Conservation (phyloP, 2,329 filamentous ascomycete species). For the Aspergillus vadensis region DNA sequence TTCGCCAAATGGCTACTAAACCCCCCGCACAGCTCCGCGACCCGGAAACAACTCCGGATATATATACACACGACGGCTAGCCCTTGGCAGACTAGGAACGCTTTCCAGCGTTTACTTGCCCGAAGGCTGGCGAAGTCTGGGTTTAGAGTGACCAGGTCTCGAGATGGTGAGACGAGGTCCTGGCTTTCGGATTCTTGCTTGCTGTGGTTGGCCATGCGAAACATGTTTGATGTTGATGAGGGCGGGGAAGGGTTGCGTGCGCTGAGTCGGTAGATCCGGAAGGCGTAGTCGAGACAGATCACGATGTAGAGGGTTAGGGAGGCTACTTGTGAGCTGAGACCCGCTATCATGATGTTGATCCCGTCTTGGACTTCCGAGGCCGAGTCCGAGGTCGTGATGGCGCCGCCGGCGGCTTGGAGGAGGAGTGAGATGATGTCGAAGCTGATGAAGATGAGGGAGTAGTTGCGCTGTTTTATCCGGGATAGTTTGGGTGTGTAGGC, state of each 20-base stretch:
- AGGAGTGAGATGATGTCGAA: constrained; percentile 60
- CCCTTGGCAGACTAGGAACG: neutral
- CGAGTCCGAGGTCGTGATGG: constrained; percentile 41
- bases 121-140: neutral
- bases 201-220: neutral
- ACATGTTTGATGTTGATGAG: neutral
- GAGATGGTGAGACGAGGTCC: neutral
- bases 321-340: constrained; percentile 13
- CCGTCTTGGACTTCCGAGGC: neutral
- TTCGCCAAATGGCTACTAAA: constrained; percentile 51
- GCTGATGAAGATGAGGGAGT: constrained; percentile 52
- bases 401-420: constrained; percentile 59
- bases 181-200: neutral
- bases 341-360: constrained; percentile 25
- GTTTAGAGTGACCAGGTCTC: neutral
- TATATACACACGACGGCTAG: constrained; percentile 47
- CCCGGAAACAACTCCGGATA: constrained; percentile 52
- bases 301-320: constrained; percentile 20
- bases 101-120: neutral
- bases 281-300: constrained; percentile 15
- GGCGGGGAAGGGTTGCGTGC: neutral
- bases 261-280: constrained; percentile 7
- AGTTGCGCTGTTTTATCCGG: constrained; percentile 11
- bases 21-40: constrained; percentile 52
- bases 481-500: constrained; percentile 14